Base-by-base conservation (phyloP, 768 basidiomycete species). In the Panaeolus papilionaceus region DNA sequence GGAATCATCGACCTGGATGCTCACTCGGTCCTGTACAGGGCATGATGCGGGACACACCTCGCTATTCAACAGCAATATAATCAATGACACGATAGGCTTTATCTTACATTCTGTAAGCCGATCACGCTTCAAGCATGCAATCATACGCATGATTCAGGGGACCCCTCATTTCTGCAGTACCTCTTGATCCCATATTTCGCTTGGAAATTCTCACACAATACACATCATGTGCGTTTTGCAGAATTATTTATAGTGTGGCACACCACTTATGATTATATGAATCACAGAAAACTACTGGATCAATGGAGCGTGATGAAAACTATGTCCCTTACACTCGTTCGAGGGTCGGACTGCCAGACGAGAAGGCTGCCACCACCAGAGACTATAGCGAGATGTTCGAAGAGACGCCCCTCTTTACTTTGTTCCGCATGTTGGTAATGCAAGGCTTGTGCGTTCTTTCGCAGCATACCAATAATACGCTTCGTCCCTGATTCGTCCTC, bases 261-360 rank as follows among this genome's bases (percentile, higher is more conserved):
- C 3, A 33, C 3, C 5, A 5, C 5, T 33, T 33, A 33, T 5
- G 5, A 33, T 2, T 33, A 33, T 33, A 33, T 33, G 3, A 33
- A 1, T 12, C 54, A 23, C 61, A 84, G 83, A 83, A 83, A 81
- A 88, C 89, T 70, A 91, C 92, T 65, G 86, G 86, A 51, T 91
- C 91, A 0, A 90, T 92, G 79, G 90, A 91, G 73, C 80, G 88
- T n/a, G 92, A 95, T 72, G 91, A 94, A 75, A 92, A 92, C 70
- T 90, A 88, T 66, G 86, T 92, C 4, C 90, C 89, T 61, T 81
- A 84, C 66, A 78, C 78, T 62, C 79, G 79, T 47, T 78, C 77
- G 65, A 77, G 81, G 65, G 83, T 77, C 67, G 76, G 78, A 33
- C 75, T 86, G 6, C 85, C 85, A 0, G 72, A 77, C 4, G 77